Base-by-base conservation (phyloP, 257 asterid species). In the Solanum neorickii region DNA sequence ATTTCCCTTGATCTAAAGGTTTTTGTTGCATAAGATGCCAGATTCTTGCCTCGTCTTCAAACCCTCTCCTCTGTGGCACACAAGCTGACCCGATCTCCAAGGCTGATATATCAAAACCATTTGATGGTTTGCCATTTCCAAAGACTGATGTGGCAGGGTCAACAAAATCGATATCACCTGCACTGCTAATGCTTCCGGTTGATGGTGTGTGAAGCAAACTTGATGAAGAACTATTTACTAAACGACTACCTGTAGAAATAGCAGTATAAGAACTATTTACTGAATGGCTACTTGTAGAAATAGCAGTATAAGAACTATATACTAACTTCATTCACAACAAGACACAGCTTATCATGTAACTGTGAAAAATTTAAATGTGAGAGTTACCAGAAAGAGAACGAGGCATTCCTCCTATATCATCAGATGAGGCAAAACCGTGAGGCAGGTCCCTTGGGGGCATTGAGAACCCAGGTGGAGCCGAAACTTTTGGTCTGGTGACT, bases 391-490 rank as follows among this genome's bases (percentile, higher is more conserved):
- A 93, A 29, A 96, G 87, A 82, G 91, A 84, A 65, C 88, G 94
- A 73, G 92, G 82, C 49, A 92, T 87, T 52, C 89, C 59, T 69
- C 92, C 91, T 9, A 89, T 86, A 86, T 94, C 93, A 84, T 94
- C 96, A 42, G 90, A 74, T 84, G 94, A 41, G 20, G 95, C 90
- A 90, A 95, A 96, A 56, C 99, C 96, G 11, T 96, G 98, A 83
- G 96, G 98, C 78, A 94, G 94, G 87, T 94, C 98, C 89, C 98
- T 92, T 35, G 93, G 85, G 88, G 95, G 92, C 88, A 90, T 88
- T 7, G 96, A 88, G 92, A 96, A 94, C 41, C 99, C 98, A 52
- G 99, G 98, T 3, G 99, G 99, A 88, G 93, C 95, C 89, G 91
- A 88, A 89, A 91, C 89, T 90, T 94, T 98, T 88, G 94, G 49